Evolutionary conservation across 2,329 filamentous ascomycete species (phyloP).

Genomic region (Cladosporium sp.): DNA sequence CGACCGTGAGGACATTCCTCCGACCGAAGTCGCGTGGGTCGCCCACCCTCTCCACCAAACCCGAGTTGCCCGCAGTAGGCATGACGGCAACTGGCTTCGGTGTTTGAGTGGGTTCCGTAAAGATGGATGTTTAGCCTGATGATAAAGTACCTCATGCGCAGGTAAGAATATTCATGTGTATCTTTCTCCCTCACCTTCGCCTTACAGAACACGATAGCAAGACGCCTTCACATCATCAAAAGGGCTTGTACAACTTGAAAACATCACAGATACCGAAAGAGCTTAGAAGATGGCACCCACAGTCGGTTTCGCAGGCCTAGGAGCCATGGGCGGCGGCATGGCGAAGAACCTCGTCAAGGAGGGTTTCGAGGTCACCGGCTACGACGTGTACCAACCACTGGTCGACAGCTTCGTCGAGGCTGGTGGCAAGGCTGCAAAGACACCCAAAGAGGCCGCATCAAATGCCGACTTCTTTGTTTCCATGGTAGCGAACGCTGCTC

Average conservation of each 20-base stretch:
- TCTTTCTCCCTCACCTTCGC: neutral
- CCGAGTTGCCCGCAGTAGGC: neutral
- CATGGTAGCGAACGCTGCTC: constrained; percentile 74
- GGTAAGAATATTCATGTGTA: neutral
- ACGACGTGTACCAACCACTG: constrained; percentile 69
- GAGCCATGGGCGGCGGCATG: constrained; percentile 83
- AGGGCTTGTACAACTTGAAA: neutral
- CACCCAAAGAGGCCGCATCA: constrained; percentile 63
- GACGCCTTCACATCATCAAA: neutral
- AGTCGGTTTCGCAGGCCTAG: constrained; percentile 67
- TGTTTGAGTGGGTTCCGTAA: constrained; percentile 4
- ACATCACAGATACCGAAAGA: neutral
- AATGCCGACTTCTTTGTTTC: constrained; percentile 65
- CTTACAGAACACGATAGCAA: neutral
- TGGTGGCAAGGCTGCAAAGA: constrained; percentile 62
- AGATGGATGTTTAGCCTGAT: constrained; percentile 16
- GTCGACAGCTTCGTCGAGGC: constrained; percentile 66
- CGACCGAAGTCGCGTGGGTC: neutral
- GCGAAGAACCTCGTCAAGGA: constrained; percentile 70
- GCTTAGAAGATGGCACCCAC: constrained; percentile 9
- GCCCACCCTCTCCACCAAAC: neutral
- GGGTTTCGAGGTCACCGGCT: constrained; percentile 69
- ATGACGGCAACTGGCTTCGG: constrained; percentile 16
- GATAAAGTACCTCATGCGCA: neutral
- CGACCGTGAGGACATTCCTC: constrained; percentile 12